Evolutionary conservation across 805 yeast genomes (phyloP), one percentile per base, ranked within the genome.

Genomic region (Candida insectorum): DNA sequence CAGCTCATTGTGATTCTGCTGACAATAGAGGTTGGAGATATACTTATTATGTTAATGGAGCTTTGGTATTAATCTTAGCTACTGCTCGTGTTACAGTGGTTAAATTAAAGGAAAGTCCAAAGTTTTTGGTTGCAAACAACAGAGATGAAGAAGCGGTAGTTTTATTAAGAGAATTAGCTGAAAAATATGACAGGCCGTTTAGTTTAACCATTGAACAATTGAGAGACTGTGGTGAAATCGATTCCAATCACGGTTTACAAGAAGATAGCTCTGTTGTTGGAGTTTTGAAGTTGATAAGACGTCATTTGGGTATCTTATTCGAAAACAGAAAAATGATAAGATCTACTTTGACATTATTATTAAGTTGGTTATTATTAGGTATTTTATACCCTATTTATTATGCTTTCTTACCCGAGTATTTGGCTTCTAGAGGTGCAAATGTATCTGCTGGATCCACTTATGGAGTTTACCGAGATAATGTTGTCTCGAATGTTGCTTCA

Each of bases 1-100:
- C 34, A 11, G 44, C 35, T 13, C 32, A 60, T 26, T 77, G 84
- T 50, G 63, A 65, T 22, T 62, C 75, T 12, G 45, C 50, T 12
- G 57, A 61, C 26, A 79, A 79, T 49, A 63, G 71, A 58, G 84
- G 85, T 36, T 78, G 84, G 83, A 58, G 85, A 46, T 78, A 78
- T 52, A 59, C 65, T 26, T 59, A 65, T 37, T 67, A 68, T 42
- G 75, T 77, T 3, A 47, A 74, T 35, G 58, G 73, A 11, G 71
- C 78, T 16, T 44, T 78, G 26, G 80, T 78, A 2, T 49, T 62
- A 33, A 49, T 55, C n/a, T 49, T 61, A 54, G 62, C 64, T 21
- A 20, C 51, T 14, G 41, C 52, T 10, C 45, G 70, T 18, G 62
- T 75, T 30, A 41, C 48, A 3, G 45, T 51, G 13, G 30, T 51